phyloP scores from a whole-genome alignment of 2,329 filamentous ascomycete species.

The Cordyceps tenuipes region DNA sequence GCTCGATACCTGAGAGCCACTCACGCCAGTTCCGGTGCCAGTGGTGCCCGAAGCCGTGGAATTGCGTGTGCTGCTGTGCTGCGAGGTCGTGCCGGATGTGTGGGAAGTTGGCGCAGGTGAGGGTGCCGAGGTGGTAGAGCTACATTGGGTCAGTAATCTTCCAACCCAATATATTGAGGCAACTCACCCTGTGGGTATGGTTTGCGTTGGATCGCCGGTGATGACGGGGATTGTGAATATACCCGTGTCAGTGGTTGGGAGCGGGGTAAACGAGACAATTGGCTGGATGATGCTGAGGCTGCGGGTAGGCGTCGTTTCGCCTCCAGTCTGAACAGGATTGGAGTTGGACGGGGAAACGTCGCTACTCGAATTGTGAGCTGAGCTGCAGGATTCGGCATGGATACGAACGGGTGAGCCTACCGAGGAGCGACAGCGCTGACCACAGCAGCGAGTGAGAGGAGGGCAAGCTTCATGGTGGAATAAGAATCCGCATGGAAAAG shows the following conservation, averaged over 20 bases:
- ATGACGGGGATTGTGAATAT: neutral
- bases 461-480: neutral
- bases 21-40: neutral
- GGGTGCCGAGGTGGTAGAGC: neutral
- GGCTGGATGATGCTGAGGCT: slow-evolving; percentile 1
- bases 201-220: neutral
- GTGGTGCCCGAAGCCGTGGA: neutral
- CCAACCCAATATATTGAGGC: neutral
- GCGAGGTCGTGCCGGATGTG: neutral
- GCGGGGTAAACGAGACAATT: neutral
- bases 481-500: neutral
- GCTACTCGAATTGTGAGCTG: neutral
- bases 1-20: neutral
- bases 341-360: neutral
- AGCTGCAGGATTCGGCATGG: neutral
- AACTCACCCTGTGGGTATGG: slow-evolving; percentile 1
- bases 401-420: neutral
- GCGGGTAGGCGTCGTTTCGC: neutral
- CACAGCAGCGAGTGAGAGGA: slow-evolving; percentile 6
- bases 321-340: neutral
- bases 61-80: neutral
- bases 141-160: neutral
- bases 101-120: neutral
- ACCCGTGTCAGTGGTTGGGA: neutral
- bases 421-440: slow-evolving; percentile 6